Percentiles rank a stretch among this genome's conserved stretches.
phyloP scores from a whole-genome alignment of 176 grass and related monocot species.

The Eleusine coracana region DNA sequence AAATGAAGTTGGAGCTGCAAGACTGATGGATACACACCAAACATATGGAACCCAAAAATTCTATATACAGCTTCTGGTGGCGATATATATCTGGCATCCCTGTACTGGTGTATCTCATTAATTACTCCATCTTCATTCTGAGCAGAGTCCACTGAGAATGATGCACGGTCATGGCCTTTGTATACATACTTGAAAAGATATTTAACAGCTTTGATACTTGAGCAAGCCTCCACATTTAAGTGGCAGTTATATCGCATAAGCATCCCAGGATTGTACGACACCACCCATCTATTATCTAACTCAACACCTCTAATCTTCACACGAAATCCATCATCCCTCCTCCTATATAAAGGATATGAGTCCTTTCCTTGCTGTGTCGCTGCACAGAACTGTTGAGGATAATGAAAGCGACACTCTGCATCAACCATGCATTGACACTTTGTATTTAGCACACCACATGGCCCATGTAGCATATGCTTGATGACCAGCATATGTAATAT shows the following conservation, averaged over 20 bases:
- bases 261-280: background rate
- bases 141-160: background rate
- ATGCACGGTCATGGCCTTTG: constrained; percentile 6
- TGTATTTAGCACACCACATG: no score
- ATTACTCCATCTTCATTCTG: background rate
- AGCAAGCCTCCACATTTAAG: constrained; percentile 30
- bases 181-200: constrained; percentile 42
- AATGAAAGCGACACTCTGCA: no score
- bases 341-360: no score
- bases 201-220: constrained; percentile 9
- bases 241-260: constrained; percentile 20
- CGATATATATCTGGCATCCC: background rate
- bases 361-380: no score
- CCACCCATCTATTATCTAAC: constrained; percentile 10
- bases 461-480: no score
- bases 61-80: background rate
- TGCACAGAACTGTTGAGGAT: no score
- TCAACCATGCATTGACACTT: no score
- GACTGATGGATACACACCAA: no score
- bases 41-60: no score
- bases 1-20: no score
- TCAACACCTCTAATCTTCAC: background rate
- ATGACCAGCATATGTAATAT: no score
- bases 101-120: background rate
- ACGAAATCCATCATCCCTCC: no score